phyloP scores from a whole-genome alignment of 2,329 filamentous ascomycete species.

The Lizonia empirigonia region DNA sequence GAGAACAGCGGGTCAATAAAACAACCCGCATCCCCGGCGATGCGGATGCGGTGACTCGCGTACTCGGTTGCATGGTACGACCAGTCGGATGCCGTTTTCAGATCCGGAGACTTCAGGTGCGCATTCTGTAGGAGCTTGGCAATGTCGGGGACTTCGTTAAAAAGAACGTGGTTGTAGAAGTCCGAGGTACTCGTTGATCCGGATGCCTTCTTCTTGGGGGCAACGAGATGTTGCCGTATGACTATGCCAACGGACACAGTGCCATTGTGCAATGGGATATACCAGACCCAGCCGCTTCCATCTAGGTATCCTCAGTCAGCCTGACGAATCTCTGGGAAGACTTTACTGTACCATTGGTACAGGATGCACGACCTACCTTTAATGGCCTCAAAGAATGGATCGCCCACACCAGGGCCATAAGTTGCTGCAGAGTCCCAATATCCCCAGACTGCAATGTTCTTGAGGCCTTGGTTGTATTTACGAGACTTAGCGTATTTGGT shows the following conservation, averaged over 20 bases:
- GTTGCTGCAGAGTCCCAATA: slow-evolving; percentile 52
- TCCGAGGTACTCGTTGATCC: neutral
- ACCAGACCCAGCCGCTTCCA: slow-evolving; percentile 58
- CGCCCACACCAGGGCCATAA: slow-evolving; percentile 47
- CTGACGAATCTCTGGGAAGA: neutral
- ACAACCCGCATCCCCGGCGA: slow-evolving; percentile 56
- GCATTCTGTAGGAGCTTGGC: slow-evolving; percentile 1
- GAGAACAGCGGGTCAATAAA: slow-evolving; percentile 60
- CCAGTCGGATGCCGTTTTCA: slow-evolving; percentile 17
- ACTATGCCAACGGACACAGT: slow-evolving; percentile 30
- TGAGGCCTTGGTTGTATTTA: slow-evolving; percentile 54
- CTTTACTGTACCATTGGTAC: neutral
- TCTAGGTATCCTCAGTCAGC: slow-evolving; percentile 34
- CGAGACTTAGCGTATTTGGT: slow-evolving; percentile 59
- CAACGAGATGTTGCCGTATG: slow-evolving; percentile 5
- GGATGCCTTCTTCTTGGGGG: slow-evolving; percentile 16
- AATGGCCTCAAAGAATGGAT: slow-evolving; percentile 53
- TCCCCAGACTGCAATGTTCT: slow-evolving; percentile 58
- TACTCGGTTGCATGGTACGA: slow-evolving; percentile 47
- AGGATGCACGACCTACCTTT: neutral
- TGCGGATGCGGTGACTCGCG: slow-evolving; percentile 48
- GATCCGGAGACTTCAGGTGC: neutral
- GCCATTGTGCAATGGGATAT: slow-evolving; percentile 57
- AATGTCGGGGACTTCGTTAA: slow-evolving; percentile 1
- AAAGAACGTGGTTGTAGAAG: slow-evolving; percentile 1